Base-by-base conservation (phyloP, 257 asterid genomes). In the Jacaranda mimosifolia region DNA sequence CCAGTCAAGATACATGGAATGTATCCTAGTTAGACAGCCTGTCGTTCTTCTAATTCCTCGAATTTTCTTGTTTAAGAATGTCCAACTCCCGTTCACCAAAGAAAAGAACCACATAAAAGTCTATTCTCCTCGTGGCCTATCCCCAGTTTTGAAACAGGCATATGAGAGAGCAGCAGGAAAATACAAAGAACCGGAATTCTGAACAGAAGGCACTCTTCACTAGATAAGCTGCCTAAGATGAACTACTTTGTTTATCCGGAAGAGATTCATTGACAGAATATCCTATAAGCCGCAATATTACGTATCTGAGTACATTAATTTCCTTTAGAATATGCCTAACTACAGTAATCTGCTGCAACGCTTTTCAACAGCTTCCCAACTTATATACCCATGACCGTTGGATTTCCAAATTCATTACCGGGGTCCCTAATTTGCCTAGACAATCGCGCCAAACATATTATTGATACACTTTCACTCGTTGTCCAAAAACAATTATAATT, bases 341-440 rank as follows among this genome's bases (percentile, higher is more conserved):
- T 9, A 13, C 45, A 6, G 40, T 18, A 71, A n/a, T 71, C 19
- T 19, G 18, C n/a, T n/a, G n/a, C n/a, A n/a, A n/a, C n/a, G n/a
- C n/a, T n/a, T n/a, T n/a, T n/a, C n/a, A n/a, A n/a, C n/a, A n/a
- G n/a, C n/a, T n/a, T 26, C 32, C 32, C 32, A 26, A 26, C 32
- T 26, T 26, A 26, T 7, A n/a, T 66, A 5, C 15, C 36, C 3
- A 19, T 0, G 32, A 62, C 3, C 43, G 9, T 36, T 62, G 4
- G 6, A 14, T 51, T 15, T 3, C 55, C 26, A 51, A 63, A 51
- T 78, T 26, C 49, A 63, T 32, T 36, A 46, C 40, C 26, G 14
- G 70, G 53, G 10, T 73, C 19, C 73, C 46, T 52, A 15, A 19
- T 49, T 62, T 68, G 11, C 81, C 69, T 15, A 26, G 9, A 21